Percentiles rank a stretch among this genome's conserved stretches.
phyloP scores from a whole-genome alignment of 2,329 filamentous ascomycete genomes.

The Lanzia echinophila region DNA sequence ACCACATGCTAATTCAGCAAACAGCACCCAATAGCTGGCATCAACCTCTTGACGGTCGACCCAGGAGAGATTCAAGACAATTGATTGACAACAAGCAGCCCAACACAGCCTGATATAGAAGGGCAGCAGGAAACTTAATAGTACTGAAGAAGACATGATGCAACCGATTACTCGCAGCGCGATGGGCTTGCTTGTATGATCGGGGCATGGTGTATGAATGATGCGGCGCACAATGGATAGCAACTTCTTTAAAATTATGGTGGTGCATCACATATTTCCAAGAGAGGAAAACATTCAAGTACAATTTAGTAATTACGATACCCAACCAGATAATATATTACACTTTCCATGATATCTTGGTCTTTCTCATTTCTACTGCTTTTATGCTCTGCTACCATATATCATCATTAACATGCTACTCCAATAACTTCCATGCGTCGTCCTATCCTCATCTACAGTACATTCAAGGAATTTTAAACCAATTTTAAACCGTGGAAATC shows the following conservation, averaged over 20 bases:
- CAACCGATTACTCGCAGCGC: neutral
- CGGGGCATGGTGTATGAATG: neutral
- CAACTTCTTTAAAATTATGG: neutral
- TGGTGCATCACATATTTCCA: neutral
- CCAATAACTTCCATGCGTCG: too few relatives aligned
- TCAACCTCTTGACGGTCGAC: conserved; percentile 12
- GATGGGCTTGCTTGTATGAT: too few relatives aligned
- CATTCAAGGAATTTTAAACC: too few relatives aligned
- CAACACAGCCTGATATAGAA: neutral
- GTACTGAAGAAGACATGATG: neutral
- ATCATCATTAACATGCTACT: too few relatives aligned
- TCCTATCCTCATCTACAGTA: too few relatives aligned
- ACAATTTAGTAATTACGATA: neutral
- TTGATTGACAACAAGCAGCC: neutral
- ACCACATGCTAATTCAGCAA: neutral
- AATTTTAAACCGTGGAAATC: too few relatives aligned
- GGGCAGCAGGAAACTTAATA: neutral
- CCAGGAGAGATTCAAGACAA: conserved; percentile 8
- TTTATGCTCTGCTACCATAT: too few relatives aligned
- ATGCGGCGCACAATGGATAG: neutral
- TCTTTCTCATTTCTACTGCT: too few relatives aligned
- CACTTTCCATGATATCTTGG: too few relatives aligned
- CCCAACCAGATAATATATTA: neutral
- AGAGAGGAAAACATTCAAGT: neutral
- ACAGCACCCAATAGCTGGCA: conserved; percentile 18